Conservation (phyloP, 2,329 filamentous ascomycete species). For the Diaporthe ampelina region DNA sequence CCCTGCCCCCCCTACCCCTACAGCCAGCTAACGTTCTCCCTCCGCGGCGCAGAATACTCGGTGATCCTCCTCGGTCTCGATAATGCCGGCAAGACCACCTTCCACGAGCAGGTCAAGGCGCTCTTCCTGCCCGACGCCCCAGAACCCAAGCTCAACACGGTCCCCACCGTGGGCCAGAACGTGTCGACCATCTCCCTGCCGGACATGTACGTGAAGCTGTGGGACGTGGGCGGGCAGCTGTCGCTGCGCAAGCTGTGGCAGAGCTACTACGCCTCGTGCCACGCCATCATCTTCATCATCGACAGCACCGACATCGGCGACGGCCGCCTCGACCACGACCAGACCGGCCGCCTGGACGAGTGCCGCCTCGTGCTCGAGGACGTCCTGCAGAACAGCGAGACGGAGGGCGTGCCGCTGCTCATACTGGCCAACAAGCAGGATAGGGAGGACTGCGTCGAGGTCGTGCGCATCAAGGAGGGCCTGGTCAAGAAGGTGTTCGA, state of each 20-base stretch:
- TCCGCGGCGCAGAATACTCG: conserved; percentile 81
- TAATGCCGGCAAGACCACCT: conserved; percentile 98
- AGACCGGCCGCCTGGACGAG: conserved; percentile 80
- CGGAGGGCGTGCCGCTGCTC: conserved; percentile 90
- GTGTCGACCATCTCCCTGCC: conserved; percentile 91
- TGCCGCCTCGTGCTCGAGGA: conserved; percentile 91
- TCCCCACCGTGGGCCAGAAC: conserved; percentile 97
- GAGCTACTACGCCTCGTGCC: conserved; percentile 92
- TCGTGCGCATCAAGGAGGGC: conserved; percentile 96
- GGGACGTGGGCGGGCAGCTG: conserved; percentile 97
- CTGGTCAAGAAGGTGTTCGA: conserved; percentile 96
- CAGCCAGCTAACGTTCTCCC: conserved; percentile 24
- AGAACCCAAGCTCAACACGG: conserved; percentile 83
- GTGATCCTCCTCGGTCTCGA: conserved; percentile 97
- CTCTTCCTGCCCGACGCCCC: conserved; percentile 78
- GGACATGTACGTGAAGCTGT: conserved; percentile 98
- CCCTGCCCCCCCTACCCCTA: conserved; percentile 25
- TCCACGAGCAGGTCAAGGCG: conserved; percentile 95
- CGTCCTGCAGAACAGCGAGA: conserved; percentile 88
- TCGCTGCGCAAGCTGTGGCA: conserved; percentile 93
- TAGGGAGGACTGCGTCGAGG: conserved; percentile 96
- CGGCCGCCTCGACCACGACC: conserved; percentile 72
- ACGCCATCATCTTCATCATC: conserved; percentile 98
- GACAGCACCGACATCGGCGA: conserved; percentile 95
- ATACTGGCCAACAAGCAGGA: conserved; percentile 99